Evolutionary conservation across 768 basidiomycete species (phyloP).

Genomic region (Rhodosporidiobolus sp.): DNA sequence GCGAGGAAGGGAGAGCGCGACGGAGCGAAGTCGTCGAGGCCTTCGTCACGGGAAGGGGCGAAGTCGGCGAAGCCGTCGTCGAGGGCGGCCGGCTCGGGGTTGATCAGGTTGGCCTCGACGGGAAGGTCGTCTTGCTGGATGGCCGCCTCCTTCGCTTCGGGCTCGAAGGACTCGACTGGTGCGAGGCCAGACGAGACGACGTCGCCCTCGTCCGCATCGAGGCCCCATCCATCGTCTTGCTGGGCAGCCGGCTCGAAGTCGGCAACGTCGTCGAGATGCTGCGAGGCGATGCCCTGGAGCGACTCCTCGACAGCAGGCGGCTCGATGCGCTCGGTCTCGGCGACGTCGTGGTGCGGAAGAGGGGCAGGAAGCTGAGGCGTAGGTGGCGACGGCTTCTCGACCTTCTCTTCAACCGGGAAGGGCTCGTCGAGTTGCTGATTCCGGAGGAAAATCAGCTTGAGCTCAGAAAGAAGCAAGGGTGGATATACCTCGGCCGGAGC

Average conservation of each 20-base stretch:
- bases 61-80: not conserved
- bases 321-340: not conserved
- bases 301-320: not conserved
- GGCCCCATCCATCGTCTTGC: conserved; percentile 48
- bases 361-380: conserved; percentile 9
- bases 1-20: not conserved
- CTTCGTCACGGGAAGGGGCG: not conserved
- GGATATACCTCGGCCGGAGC: conserved; percentile 8
- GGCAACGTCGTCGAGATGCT: conserved; percentile 8
- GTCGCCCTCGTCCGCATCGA: conserved; percentile 41
- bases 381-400: not conserved
- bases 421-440: conserved; percentile 2
- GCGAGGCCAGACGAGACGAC: conserved; percentile 7
- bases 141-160: conserved; percentile 10
- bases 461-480: not conserved
- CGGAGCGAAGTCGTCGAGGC: not conserved
- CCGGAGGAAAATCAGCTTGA: not conserved
- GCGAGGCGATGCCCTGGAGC: not conserved
- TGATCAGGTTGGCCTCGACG: not conserved
- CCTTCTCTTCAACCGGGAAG: not conserved
- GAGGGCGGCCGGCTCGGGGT: conserved; percentile 2
- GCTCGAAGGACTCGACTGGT: not conserved
- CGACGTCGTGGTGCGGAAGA: conserved; percentile 6
- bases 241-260: conserved; percentile 18
- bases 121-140: not conserved